Evolutionary conservation across 2,329 filamentous ascomycete species (phyloP), one percentile per base, ranked within the genome.

Genomic region (Penicillium italicum): DNA sequence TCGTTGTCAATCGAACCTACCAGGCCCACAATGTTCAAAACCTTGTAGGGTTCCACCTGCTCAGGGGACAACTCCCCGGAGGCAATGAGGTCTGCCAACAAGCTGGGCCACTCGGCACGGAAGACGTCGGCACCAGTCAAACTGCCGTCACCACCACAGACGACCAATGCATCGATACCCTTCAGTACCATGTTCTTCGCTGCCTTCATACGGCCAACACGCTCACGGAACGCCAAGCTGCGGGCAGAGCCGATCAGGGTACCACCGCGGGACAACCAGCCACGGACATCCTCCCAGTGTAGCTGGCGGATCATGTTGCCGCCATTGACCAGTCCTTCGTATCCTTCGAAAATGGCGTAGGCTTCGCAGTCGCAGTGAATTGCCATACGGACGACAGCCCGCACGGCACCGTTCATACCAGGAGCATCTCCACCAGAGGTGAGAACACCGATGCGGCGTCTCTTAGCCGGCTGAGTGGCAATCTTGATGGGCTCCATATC

Each of bases 1-100:
- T 99, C 94, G 72, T 99, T 99, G 81, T 99, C 94, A 70, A 99
- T 99, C 51, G 91, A 96, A 55, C 94, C 94, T 28, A 99, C 94
- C 49, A 97, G 80, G 45, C 94, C 94, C 51, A 97, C 93, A 64
- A 99, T 96, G 76, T 97, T 99, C 69, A 99, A 83, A 65, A 95
- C 86, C 68, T 83, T 82, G 80, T 91, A 96, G 2, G 89, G 88
- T 43, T 85, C 80, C 56, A 90, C 77, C 71, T 96, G 87, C 54
- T 87, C 83, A 41, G 78, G 68, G 7, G 84, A 87, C 66, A 97
- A 80, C 68, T 93, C 82, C 50, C 86, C 85, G 3, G 77, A 89
- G 47, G 83, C 71, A 34, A 97, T 88, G 59, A 99, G 83, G 79
- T 99, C 94, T 50, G 90, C 80, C 56, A 99, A 74, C 61, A 99